Conservation (phyloP, 139 green algal genomes). For the Tetradesmus obliquus region DNA sequence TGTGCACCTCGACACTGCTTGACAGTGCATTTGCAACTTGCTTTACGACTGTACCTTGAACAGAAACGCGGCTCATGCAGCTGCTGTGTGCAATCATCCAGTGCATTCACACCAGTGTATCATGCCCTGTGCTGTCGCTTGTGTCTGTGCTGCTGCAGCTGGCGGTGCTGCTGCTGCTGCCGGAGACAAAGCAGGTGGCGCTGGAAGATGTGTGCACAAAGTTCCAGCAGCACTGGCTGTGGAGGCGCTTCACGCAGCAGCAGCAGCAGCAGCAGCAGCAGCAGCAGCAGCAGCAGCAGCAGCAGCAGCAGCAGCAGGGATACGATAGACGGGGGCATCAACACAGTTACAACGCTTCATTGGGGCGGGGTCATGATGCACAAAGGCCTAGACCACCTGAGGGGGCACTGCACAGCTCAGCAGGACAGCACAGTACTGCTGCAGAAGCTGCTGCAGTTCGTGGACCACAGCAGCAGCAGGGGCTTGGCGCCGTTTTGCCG, state of each 20-base stretch:
- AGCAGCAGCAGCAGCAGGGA: not conserved
- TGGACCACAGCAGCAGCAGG: not conserved
- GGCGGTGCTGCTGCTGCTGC: constrained; percentile 1
- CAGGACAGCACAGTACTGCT: not conserved
- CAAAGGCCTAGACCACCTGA: not conserved
- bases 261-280: not conserved
- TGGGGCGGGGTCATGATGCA: not conserved
- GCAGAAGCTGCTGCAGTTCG: not conserved
- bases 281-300: not conserved
- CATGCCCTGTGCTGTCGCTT: not conserved
- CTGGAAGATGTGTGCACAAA: not conserved
- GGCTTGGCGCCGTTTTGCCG: not conserved
- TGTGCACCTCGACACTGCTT: not conserved
- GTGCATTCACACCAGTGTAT: not conserved
- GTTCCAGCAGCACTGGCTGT: constrained; percentile 10
- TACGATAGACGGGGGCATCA: not conserved
- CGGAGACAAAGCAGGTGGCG: not conserved
- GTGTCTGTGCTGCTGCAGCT: not conserved
- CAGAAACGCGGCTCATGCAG: not conserved
- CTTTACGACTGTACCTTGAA: not conserved
- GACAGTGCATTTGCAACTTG: not conserved
- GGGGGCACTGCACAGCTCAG: not conserved
- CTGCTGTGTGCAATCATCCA: not conserved
- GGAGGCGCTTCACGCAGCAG: not conserved
- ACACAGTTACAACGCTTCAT: not conserved